Evolutionary conservation across 176 grass and related monocot genomes (phyloP).

Genomic region (Hordeum marinum): DNA sequence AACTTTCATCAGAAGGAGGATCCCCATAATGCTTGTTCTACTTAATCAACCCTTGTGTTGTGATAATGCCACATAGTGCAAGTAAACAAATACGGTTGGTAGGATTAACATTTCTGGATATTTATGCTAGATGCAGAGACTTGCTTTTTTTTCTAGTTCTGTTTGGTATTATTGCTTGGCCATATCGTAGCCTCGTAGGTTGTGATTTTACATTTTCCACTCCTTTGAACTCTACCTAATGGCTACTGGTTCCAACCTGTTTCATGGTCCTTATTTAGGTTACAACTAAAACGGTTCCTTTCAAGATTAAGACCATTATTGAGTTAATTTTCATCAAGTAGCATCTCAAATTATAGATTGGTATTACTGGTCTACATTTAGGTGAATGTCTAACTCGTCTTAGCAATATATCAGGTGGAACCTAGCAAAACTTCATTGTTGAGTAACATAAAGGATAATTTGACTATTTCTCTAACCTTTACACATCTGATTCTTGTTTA

Average conservation of each 20-base stretch:
- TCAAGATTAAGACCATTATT: neutral
- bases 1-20: neutral
- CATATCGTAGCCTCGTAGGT: neutral
- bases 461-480: conserved; percentile 2
- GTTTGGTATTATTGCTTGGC: neutral
- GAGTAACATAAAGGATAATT: neutral
- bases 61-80: neutral
- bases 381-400: neutral
- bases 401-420: neutral
- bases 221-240: neutral
- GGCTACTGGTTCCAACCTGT: neutral
- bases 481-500: conserved; percentile 10
- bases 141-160: neutral
- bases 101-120: neutral
- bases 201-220: neutral
- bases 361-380: neutral
- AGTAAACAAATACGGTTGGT: neutral
- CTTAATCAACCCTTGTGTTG: neutral
- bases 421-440: neutral
- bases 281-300: neutral
- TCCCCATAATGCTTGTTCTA: neutral
- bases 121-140: neutral
- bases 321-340: neutral
- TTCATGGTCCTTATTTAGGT: neutral
- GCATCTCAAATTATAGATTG: conserved; percentile 1